Evolutionary conservation across 108 stramenopile species (phyloP).

Genomic region (Skeletonema costatum): DNA sequence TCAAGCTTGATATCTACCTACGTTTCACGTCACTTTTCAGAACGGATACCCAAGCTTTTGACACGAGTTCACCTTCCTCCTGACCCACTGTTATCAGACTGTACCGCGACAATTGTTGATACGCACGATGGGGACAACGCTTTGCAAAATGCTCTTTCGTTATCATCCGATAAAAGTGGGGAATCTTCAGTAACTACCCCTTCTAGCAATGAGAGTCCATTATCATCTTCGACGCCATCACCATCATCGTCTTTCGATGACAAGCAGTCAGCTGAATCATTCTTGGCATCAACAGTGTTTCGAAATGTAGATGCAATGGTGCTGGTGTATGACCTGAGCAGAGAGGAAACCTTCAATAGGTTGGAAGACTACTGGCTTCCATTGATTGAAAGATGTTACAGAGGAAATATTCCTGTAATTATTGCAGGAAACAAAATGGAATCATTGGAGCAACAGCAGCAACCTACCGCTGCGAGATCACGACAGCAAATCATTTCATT

Average conservation of each 20-base stretch:
- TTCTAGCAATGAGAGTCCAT: not conserved
- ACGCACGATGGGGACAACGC: conserved; percentile 78
- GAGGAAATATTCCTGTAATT: conserved; percentile 80
- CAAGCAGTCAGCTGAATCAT: conserved; percentile 3
- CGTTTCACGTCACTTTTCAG: conserved; percentile 83
- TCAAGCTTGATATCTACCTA: conserved; percentile 86
- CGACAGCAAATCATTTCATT: conserved; percentile 80
- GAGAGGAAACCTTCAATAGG: conserved; percentile 70
- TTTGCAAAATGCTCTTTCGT: conserved; percentile 53
- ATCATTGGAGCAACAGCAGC: conserved; percentile 51
- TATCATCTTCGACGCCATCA: conserved; percentile 1
- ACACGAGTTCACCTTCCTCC: conserved; percentile 78
- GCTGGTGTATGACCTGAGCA: conserved; percentile 82
- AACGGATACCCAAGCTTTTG: conserved; percentile 78
- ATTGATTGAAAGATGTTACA: conserved; percentile 76
- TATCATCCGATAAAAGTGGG: conserved; percentile 6
- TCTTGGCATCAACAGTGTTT: conserved; percentile 26
- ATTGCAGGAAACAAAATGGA: conserved; percentile 87
- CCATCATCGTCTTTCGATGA: conserved; percentile 6
- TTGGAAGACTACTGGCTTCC: conserved; percentile 85
- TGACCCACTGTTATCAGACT: conserved; percentile 59
- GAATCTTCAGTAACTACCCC: not conserved
- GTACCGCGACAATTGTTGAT: conserved; percentile 79
- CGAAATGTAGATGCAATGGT: conserved; percentile 72
- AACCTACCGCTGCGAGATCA: conserved; percentile 47